phyloP scores from a whole-genome alignment of 1,139 yeast species.

The Lodderomyces elongisporus region DNA sequence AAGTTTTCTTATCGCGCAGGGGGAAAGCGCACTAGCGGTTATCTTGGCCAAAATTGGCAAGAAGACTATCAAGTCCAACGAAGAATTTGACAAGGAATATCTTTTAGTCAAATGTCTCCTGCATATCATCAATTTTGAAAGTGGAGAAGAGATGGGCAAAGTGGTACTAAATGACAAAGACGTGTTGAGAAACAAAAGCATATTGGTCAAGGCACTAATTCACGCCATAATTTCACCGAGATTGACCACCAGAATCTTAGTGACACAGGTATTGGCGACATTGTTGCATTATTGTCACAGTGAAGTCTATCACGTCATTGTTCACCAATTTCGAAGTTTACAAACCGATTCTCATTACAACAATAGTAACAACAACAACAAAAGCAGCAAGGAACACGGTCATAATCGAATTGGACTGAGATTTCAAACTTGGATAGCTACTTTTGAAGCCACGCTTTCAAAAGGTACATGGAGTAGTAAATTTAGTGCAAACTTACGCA shows the following conservation, averaged over 20 bases:
- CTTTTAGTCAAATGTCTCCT: slow-evolving; percentile 36
- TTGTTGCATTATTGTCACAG: slow-evolving; percentile 21
- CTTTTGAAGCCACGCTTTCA: slow-evolving; percentile 22
- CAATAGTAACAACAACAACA: too few species aligned
- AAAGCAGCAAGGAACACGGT: too few species aligned
- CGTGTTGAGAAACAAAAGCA: slow-evolving; percentile 22
- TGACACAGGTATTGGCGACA: slow-evolving; percentile 40
- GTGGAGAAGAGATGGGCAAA: background rate
- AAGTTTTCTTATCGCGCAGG: slow-evolving; percentile 35
- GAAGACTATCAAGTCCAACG: slow-evolving; percentile 42
- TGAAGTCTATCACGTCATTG: slow-evolving; percentile 9
- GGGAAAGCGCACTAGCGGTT: slow-evolving; percentile 42
- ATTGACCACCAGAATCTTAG: slow-evolving; percentile 36
- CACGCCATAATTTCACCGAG: slow-evolving; percentile 39
- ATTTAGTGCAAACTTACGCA: slow-evolving; percentile 20
- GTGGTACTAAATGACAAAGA: slow-evolving; percentile 6
- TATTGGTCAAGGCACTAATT: slow-evolving; percentile 33
- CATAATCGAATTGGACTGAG: slow-evolving; percentile 29
- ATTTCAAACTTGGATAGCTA: slow-evolving; percentile 40
- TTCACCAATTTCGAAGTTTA: slow-evolving; percentile 32
- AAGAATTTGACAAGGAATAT: slow-evolving; percentile 40
- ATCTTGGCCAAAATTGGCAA: slow-evolving; percentile 36
- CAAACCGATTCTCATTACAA: background rate
- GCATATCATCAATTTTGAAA: slow-evolving; percentile 15
- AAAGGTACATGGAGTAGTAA: slow-evolving; percentile 6